Percentiles rank a stretch among this genome's conserved stretches.
Evolutionary conservation across 164 flowering plant genomes (phyloP).

Genomic region (Echeveria elegans): DNA sequence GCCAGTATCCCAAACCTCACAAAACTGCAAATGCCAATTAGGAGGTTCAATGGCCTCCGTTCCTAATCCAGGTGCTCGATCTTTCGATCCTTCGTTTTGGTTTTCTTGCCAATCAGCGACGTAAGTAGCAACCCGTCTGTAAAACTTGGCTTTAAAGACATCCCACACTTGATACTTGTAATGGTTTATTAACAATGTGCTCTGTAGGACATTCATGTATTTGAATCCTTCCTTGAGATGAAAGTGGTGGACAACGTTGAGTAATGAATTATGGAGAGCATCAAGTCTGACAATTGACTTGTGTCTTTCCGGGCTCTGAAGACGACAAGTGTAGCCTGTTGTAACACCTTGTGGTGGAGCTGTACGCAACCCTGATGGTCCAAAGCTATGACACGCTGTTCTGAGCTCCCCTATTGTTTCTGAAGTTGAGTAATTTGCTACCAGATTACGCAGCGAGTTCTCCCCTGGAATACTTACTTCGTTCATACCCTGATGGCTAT

Average conservation of each 20-base stretch:
- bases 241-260: slow-evolving; percentile 87
- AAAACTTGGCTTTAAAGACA: slow-evolving; percentile 66
- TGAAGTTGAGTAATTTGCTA: slow-evolving; percentile 38
- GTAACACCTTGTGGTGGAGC: slow-evolving; percentile 61
- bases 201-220: slow-evolving; percentile 41
- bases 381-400: slow-evolving; percentile 78
- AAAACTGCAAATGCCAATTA: slow-evolving; percentile 64
- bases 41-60: slow-evolving; percentile 84
- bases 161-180: slow-evolving; percentile 96
- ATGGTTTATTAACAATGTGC: slow-evolving; percentile 58
- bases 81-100: slow-evolving; percentile 78
- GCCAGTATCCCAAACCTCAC: slow-evolving; percentile 90
- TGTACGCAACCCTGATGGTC: slow-evolving; percentile 68
- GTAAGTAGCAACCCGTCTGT: slow-evolving; percentile 77
- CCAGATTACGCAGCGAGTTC: slow-evolving; percentile 32
- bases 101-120: slow-evolving; percentile 85
- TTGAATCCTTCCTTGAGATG: slow-evolving; percentile 39
- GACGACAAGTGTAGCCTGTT: slow-evolving; percentile 79
- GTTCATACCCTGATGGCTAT: slow-evolving; percentile 11
- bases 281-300: slow-evolving; percentile 71
- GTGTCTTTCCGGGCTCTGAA: slow-evolving; percentile 73
- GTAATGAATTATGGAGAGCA: slow-evolving; percentile 40
- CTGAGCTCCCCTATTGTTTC: slow-evolving; percentile 57
- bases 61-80: slow-evolving; percentile 89
- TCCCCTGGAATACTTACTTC: slow-evolving; percentile 22